Evolutionary conservation across 306 rosid genomes (phyloP).

Genomic region (Oxytropis ochrocephala): DNA sequence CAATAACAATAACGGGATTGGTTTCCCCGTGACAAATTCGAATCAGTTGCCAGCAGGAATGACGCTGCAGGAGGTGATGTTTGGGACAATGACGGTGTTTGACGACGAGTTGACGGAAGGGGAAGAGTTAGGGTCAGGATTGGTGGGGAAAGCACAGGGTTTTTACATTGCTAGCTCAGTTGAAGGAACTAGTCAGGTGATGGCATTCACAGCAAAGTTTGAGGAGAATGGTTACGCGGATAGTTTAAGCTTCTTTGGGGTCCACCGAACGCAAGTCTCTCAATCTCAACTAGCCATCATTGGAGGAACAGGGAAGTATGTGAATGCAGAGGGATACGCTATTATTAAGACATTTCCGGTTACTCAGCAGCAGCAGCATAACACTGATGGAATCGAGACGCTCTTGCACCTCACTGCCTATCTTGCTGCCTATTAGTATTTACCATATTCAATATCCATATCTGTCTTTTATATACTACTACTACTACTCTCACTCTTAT

Average conservation of each 20-base stretch:
- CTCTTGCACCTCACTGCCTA: constrained; percentile 49
- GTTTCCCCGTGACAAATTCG: constrained; percentile 37
- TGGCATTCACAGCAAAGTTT: constrained; percentile 75
- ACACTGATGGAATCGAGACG: constrained; percentile 56
- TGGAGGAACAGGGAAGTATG: constrained; percentile 75
- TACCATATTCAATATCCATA: too few species aligned
- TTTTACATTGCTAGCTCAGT: constrained; percentile 62
- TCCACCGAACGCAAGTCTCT: constrained; percentile 49
- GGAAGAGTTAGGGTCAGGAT: constrained; percentile 63
- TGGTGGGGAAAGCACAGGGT: constrained; percentile 73
- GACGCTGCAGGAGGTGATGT: constrained; percentile 55
- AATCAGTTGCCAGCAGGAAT: constrained; percentile 47
- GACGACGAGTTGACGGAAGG: constrained; percentile 81
- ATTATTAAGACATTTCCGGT: constrained; percentile 49
- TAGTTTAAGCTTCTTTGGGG: constrained; percentile 69
- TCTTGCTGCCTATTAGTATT: constrained; percentile 24
- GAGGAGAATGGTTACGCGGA: constrained; percentile 55
- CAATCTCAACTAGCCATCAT: constrained; percentile 74
- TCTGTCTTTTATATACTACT: too few species aligned
- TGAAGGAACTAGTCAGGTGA: constrained; percentile 68
- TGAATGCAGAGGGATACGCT: constrained; percentile 62
- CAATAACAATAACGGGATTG: constrained; percentile 32
- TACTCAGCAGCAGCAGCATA: constrained; percentile 59
- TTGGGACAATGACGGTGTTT: constrained; percentile 71
- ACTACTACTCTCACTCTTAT: too few species aligned